phyloP scores from a whole-genome alignment of 345 rosid species.

The Brassica carinata region DNA sequence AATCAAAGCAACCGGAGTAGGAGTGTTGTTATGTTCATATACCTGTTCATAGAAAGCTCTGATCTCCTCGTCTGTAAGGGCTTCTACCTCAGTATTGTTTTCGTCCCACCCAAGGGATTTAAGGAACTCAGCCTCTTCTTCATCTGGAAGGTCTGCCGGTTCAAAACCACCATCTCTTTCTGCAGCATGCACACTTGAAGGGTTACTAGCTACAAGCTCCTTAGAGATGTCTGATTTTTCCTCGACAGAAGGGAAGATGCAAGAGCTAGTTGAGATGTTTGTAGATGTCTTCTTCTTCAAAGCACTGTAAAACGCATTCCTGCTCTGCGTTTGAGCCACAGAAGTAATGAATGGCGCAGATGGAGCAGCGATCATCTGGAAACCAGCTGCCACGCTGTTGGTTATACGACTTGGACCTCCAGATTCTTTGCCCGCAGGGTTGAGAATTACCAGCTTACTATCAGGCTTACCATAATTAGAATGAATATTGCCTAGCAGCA shows the following conservation, averaged over 20 bases:
- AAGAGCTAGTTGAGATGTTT: constrained; percentile 46
- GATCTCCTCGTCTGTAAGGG: constrained; percentile 82
- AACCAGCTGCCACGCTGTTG: constrained; percentile 40
- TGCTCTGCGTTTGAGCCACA: constrained; percentile 72
- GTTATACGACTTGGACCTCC: background rate
- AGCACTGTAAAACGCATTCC: constrained; percentile 66
- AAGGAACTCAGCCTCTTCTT: constrained; percentile 78
- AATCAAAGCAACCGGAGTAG: background rate
- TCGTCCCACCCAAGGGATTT: constrained; percentile 98
- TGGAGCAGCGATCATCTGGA: constrained; percentile 48
- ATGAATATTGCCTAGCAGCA: constrained; percentile 50
- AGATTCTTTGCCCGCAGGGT: constrained; percentile 41
- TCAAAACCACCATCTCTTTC: constrained; percentile 40
- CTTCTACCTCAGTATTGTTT: constrained; percentile 10
- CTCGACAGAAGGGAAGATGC: constrained; percentile 35
- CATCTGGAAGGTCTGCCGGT: constrained; percentile 45
- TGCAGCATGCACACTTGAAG: constrained; percentile 31
- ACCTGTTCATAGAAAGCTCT: constrained; percentile 68
- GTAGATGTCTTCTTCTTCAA: constrained; percentile 64
- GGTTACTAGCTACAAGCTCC: constrained; percentile 43
- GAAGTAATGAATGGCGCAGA: constrained; percentile 44
- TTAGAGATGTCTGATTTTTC: constrained; percentile 48
- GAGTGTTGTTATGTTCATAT: constrained; percentile 16
- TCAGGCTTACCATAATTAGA: constrained; percentile 58
- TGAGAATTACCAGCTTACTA: constrained; percentile 74